Conservation (phyloP, 176 grass and related monocot genomes). For the Eleusine coracana region DNA sequence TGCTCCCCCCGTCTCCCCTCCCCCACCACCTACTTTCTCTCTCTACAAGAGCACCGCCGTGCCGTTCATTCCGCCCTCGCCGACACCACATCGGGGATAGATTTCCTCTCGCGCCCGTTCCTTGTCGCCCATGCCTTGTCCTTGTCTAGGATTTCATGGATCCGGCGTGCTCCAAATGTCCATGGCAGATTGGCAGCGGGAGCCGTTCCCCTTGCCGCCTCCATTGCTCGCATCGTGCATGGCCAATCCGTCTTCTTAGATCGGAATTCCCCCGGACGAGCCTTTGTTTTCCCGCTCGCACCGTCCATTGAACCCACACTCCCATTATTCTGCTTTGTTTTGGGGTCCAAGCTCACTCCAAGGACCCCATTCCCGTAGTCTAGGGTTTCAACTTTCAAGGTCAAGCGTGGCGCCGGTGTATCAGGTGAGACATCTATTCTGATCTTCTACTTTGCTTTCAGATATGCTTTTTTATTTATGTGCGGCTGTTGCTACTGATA, state of each 20-base stretch:
- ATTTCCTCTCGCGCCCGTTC: not conserved
- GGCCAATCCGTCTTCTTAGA: not conserved
- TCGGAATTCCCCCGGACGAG: not conserved
- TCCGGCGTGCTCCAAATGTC: not conserved
- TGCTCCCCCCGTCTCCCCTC: not conserved
- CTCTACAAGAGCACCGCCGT: constrained; percentile 28
- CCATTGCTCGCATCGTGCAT: not conserved
- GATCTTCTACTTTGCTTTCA: not conserved
- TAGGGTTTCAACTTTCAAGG: constrained; percentile 57
- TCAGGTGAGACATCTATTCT: constrained; percentile 42
- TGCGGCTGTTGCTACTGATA: not conserved
- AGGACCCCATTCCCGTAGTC: not conserved
- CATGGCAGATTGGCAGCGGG: constrained; percentile 1
- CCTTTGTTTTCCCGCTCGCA: not conserved
- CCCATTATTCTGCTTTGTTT: not conserved
- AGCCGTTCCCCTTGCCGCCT: not conserved
- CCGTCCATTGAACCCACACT: not conserved
- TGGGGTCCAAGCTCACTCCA: not conserved
- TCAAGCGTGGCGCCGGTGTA: constrained; percentile 3
- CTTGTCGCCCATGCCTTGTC: not conserved
- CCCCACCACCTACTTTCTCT: not conserved
- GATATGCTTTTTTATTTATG: no score
- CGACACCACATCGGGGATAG: constrained; percentile 39
- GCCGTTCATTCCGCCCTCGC: constrained; percentile 1
- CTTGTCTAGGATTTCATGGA: constrained; percentile 7